Evolutionary conservation across 352 stramenopile genomes (phyloP), one percentile per base, ranked within the genome.

Genomic region (Hyaloperonospora arabidopsidis): DNA sequence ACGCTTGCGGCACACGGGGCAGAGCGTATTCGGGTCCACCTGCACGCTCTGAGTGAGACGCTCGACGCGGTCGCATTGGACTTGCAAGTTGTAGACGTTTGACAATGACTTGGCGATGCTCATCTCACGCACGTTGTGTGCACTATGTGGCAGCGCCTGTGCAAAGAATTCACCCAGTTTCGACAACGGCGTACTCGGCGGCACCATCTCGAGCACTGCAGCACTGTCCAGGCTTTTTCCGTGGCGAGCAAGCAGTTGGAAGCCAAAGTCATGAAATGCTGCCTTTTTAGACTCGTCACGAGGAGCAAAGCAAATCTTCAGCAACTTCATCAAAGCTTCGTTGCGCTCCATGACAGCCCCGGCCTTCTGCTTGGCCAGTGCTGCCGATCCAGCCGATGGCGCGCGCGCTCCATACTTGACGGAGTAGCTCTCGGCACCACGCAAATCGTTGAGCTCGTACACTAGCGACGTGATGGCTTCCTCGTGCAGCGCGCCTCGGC

Each of bases 41-140:
- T 94, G 81, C 40, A 92, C 77, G 57, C 72, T 89, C 41, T 86
- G 72, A 49, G 69, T 84, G 21, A 87, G 65, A 46, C 81, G 86
- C 22, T 89, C 78, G 13, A 94, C 84, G 45, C 84, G 84, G 34
- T 86, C 72, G 60, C 84, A 94, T 61, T 94, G 84, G 38, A 94
- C 81, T 61, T 94, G 84, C 28, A 94, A 70, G 60, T 94, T 94
- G 75, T 92, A 94, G 25, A 94, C 79, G 67, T 94, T 94, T 41
- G 79, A 91, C 52, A 94, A 52, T 47, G 77, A 89, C 64, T 89
- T 84, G 10, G 75, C 72, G 25, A 94, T 86, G 52, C 72, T 84
- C 51, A 76, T 80, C 50, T 94, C 84, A 15, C 84, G 81, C 21
- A 89, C 83, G 18, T 91, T 86, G 62, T 94, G 84, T 2, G 81